Evolutionary conservation across 192 early-diverging fungal species (phyloP), one percentile per base, ranked within the genome.

Genomic region (Umbelopsis sp.): DNA sequence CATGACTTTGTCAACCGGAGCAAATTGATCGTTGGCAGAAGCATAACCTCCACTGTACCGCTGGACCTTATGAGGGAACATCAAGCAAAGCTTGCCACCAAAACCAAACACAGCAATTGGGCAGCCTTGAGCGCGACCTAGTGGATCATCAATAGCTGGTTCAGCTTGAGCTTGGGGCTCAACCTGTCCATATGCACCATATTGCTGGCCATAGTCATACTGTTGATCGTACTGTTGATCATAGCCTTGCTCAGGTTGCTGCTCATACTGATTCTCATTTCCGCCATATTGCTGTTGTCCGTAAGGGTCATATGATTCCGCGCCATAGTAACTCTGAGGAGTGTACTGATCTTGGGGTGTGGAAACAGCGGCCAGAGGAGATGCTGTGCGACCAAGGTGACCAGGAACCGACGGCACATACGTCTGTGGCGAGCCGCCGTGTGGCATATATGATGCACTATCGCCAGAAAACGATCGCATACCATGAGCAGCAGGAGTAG

Each of bases 91-190:
- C 52, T 83, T 79, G 27, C 91, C 91, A 66, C 91, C 91, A 81
- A 92, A 91, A n/a, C 91, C 91, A 77, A 92, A 91, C 0, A 89
- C 79, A 18, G 87, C 78, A 27, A 92, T 64, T 3, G 91, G 91
- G 30, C 82, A 84, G 11, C 85, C 85, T 49, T 78, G 69, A 50
- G 70, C 52, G 47, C 85, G 77, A 15, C 78, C 69, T 20, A 87
- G 65, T 23, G 81, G 81, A 64, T 82, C 82, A 16, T 61, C 27
- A 25, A 61, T 37, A 1, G 30, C 4, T 46, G 73, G 58, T 18
- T 18, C 58, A 5, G n/a, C n/a, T 4, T 30, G 20, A 20, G 21
- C 20, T 33, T 30, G 0, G 2, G 37, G 23, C 11, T 48, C 65
- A 5, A 47, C 45, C 44, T 45, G 37, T n/a, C 46, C 67, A 27